Base-by-base conservation (phyloP, 192 early-diverging fungal species). In the Coemansia sp. region DNA sequence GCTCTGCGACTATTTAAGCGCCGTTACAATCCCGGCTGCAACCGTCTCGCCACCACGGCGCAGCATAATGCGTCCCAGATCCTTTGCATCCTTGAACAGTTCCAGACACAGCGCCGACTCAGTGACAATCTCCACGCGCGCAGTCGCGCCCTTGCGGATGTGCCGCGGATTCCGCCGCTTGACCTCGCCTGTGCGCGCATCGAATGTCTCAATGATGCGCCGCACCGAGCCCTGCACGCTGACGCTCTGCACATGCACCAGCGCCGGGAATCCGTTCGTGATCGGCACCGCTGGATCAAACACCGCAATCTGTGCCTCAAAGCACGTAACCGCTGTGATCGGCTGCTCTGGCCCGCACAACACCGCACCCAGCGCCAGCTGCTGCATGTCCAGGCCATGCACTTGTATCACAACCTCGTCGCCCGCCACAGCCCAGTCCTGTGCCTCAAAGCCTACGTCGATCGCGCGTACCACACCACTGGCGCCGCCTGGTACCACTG, bases 281-380 rank as follows among this genome's bases (percentile, higher is more conserved):
- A 99, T 88, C 3, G 97, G 97, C 27, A 93, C 88, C 35, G 84
- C 84, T 19, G 93, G 84, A 58, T 99, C 96, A 87, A 99, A 97
- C 27, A 94, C 92, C 16, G 97, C 89, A 43, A 99, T 90, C 69
- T 93, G 90, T 7, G 92, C 93, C 8, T 83, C 76, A 58, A 99
- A 91, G 27, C 85, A 71, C 19, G 81, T 83, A n/a, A 90, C 87
- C 2, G 94, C 84, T 20, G 89, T 90, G 4, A 99, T 84, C 13
- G 93, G 91, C 5, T 65, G 38, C 14, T 65, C 70, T 12, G 87
- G 85, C 22, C 83, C 71, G 61, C 96, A 99, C 8, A 96, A 67
- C 7, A 99, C 89, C 2, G 90, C 90, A 11, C 95, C 95, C 22
- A 83, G 73, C n/a, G 91, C 87, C 23, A 73, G 48, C 38, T 75